These are phyloP conservation scores for Phytophthora palmivora DNA, from an alignment of 352 stramenopile genomes.

Conservation along the genomic window DNA sequence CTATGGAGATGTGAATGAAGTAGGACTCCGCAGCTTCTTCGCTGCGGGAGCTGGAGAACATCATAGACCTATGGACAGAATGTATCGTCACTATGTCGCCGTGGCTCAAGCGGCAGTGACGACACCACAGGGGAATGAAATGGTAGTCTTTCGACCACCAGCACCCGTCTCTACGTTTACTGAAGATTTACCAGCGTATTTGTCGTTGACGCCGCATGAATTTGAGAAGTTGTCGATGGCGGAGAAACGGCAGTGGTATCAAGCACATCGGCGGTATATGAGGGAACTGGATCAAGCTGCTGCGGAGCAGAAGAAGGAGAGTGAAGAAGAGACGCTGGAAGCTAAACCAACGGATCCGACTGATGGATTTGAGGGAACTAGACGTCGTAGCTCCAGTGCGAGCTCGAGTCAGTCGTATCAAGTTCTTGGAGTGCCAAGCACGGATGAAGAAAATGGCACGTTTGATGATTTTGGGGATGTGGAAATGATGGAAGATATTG, in stretches of 20 bases:
- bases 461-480: constrained; percentile 41
- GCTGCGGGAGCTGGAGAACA: constrained; percentile 37
- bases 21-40: constrained; percentile 51
- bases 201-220: constrained; percentile 53
- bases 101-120: constrained; percentile 40
- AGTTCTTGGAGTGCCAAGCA: constrained; percentile 43
- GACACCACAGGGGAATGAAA: constrained; percentile 38
- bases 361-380: background rate
- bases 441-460: constrained; percentile 31
- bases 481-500: constrained; percentile 56
- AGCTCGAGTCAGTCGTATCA: constrained; percentile 48
- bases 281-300: constrained; percentile 30
- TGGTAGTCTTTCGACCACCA: constrained; percentile 47
- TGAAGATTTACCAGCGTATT: constrained; percentile 47
- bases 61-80: constrained; percentile 59
- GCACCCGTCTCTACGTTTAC: constrained; percentile 10
- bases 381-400: constrained; percentile 33
- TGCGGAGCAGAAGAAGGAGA: constrained; percentile 17
- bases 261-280: constrained; percentile 40
- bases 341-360: constrained; percentile 23
- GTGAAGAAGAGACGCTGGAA: constrained; percentile 15
- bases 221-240: constrained; percentile 48
- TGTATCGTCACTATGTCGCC: constrained; percentile 76
- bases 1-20: constrained; percentile 40
- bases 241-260: constrained; percentile 52